Percentiles rank a stretch among this genome's conserved stretches.
phyloP scores from a whole-genome alignment of 257 asterid genomes.

The Gentiana straminea region DNA sequence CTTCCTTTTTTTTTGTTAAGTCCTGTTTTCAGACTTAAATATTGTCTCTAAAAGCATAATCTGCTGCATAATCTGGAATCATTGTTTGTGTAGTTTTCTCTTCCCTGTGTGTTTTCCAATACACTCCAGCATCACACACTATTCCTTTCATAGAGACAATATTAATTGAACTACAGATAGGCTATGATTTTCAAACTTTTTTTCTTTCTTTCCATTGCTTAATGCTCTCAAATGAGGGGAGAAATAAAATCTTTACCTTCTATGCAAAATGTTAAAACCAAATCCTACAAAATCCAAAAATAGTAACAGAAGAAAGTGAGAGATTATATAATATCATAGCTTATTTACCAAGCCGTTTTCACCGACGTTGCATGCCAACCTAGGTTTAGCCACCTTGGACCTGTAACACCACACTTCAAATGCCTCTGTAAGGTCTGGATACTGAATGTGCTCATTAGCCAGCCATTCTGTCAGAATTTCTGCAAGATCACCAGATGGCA shows the following conservation, averaged over 20 bases:
- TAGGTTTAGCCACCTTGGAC: constrained; percentile 69
- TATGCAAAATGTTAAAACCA: background rate
- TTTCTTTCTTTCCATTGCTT: background rate
- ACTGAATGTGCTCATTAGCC: constrained; percentile 36
- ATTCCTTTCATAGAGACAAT: too few relatives aligned
- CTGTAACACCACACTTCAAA: constrained; percentile 89
- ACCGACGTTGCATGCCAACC: constrained; percentile 40
- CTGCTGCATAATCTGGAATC: too few relatives aligned
- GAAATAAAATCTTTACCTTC: background rate
- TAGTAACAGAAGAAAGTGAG: background rate
- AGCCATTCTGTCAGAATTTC: constrained; percentile 71
- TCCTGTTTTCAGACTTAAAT: too few relatives aligned
- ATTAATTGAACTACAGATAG: too few relatives aligned
- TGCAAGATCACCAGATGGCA: constrained; percentile 74
- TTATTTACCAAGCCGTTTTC: constrained; percentile 20
- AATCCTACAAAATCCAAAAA: background rate
- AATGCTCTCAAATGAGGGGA: background rate
- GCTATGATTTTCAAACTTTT: constrained; percentile 1
- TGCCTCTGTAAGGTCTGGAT: constrained; percentile 85
- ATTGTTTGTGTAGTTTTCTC: too few relatives aligned
- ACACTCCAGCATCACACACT: too few relatives aligned
- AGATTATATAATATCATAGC: constrained; percentile 14
- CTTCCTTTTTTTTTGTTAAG: too few relatives aligned
- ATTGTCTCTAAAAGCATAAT: too few relatives aligned
- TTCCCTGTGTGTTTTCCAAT: too few relatives aligned